Percentiles rank a stretch among this genome's conserved stretches.
Evolutionary conservation across 805 yeast species (phyloP).

Genomic region (Myxozyma neglecta): DNA sequence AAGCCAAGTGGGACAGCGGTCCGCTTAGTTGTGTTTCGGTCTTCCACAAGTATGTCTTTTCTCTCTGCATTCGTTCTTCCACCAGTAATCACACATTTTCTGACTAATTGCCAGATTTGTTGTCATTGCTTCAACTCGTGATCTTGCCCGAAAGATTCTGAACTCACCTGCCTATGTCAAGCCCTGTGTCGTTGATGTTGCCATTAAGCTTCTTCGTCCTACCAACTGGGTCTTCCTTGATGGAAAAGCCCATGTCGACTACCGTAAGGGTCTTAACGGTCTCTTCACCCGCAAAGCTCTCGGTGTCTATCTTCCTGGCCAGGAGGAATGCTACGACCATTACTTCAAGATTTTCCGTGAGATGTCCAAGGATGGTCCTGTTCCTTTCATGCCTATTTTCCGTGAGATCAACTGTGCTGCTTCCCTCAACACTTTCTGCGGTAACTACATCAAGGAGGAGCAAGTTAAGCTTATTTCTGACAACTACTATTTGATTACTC

Average conservation of each 20-base stretch:
- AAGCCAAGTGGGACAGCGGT: slow-evolving; percentile 92
- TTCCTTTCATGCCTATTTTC: slow-evolving; percentile 84
- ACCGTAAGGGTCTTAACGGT: slow-evolving; percentile 86
- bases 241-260: slow-evolving; percentile 93
- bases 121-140: slow-evolving; percentile 86
- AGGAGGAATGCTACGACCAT: slow-evolving; percentile 79
- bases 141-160: slow-evolving; percentile 81
- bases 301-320: slow-evolving; percentile 77
- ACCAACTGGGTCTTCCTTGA: slow-evolving; percentile 97
- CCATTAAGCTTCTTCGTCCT: slow-evolving; percentile 89
- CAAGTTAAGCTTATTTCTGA: slow-evolving; percentile 88
- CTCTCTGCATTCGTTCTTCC: neutral
- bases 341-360: slow-evolving; percentile 69
- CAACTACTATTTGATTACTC: slow-evolving; percentile 87
- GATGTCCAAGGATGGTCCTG: slow-evolving; percentile 58
- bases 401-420: slow-evolving; percentile 96
- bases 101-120: slow-evolving; percentile 55
- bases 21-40: slow-evolving; percentile 94
- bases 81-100: neutral
- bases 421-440: slow-evolving; percentile 91
- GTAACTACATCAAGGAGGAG: slow-evolving; percentile 88
- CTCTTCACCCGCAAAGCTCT: slow-evolving; percentile 83
- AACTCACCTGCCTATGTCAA: slow-evolving; percentile 84
- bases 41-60: slow-evolving; percentile 70
- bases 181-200: slow-evolving; percentile 98